Conservation (phyloP, 441 rosid species). For the Hura crepitans region DNA sequence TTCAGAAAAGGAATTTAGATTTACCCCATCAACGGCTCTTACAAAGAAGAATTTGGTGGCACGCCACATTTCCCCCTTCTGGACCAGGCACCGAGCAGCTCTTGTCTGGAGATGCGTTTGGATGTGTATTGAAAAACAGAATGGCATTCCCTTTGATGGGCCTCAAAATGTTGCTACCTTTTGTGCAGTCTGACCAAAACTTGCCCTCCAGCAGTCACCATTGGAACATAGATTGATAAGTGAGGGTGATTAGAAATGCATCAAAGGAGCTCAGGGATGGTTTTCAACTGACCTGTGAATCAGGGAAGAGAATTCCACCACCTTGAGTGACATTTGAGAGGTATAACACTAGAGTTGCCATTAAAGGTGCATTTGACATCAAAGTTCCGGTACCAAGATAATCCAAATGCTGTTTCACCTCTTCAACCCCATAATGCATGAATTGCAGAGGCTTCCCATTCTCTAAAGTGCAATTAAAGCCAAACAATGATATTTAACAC, state of each 20-base stretch:
- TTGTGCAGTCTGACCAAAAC: slow-evolving; percentile 61
- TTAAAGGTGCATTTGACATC: slow-evolving; percentile 35
- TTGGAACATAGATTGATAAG: slow-evolving; percentile 4
- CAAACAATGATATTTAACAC: slow-evolving; percentile 9
- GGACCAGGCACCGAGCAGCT: slow-evolving; percentile 69
- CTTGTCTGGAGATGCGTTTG: slow-evolving; percentile 53
- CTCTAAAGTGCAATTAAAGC: slow-evolving; percentile 39
- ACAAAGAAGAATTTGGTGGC: slow-evolving; percentile 59
- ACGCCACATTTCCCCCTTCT: slow-evolving; percentile 55
- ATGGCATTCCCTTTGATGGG: slow-evolving; percentile 78
- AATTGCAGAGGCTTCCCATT: slow-evolving; percentile 50
- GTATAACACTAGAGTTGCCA: slow-evolving; percentile 61
- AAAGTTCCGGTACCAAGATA: slow-evolving; percentile 45
- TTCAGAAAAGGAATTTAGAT: slow-evolving; percentile 10
- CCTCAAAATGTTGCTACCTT: slow-evolving; percentile 38
- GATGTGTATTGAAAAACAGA: slow-evolving; percentile 61
- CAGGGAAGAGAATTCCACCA: slow-evolving; percentile 69
- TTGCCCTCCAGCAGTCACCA: slow-evolving; percentile 39
- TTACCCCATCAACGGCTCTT: slow-evolving; percentile 32
- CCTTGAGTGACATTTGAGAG: slow-evolving; percentile 73
- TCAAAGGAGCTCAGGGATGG: slow-evolving; percentile 6
- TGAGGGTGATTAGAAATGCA: slow-evolving; percentile 8
- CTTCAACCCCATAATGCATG: slow-evolving; percentile 50
- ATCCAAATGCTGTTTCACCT: slow-evolving; percentile 36
- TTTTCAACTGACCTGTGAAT: slow-evolving; percentile 54